phyloP scores from a whole-genome alignment of 2,329 filamentous ascomycete species.

The Paraconiothyrium sp. region DNA sequence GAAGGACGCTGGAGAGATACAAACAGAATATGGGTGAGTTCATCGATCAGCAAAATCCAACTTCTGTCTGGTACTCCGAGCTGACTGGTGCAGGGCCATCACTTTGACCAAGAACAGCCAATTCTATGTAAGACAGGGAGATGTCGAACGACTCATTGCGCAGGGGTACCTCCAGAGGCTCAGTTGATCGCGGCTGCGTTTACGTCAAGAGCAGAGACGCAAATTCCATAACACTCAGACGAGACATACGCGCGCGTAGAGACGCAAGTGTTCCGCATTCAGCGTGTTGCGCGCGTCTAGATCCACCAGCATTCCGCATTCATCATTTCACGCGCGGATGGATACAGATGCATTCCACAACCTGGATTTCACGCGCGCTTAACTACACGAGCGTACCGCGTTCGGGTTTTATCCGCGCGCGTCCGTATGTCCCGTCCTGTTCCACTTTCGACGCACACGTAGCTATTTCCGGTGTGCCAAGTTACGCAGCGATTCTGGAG shows the following conservation, averaged over 20 bases:
- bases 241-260: neutral
- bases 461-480: neutral
- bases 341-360: neutral
- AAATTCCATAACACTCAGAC: neutral
- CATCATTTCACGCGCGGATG: neutral
- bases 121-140: slow-evolving; percentile 94
- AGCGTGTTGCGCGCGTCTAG: neutral
- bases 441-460: neutral
- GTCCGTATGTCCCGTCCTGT: neutral
- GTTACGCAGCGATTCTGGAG: neutral
- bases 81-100: slow-evolving; percentile 72
- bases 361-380: neutral
- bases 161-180: slow-evolving; percentile 95
- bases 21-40: slow-evolving; percentile 95
- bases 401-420: neutral
- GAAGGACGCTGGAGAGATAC: slow-evolving; percentile 97
- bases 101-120: slow-evolving; percentile 98
- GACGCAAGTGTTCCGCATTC: neutral
- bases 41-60: neutral
- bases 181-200: slow-evolving; percentile 62
- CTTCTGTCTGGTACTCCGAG: neutral
- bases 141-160: slow-evolving; percentile 92
- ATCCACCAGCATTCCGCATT: slow-evolving; percentile 2
- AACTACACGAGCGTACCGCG: neutral
- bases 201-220: neutral